Base-by-base conservation (phyloP, 106 monocot genomes). In the Dendrobium officinale region DNA sequence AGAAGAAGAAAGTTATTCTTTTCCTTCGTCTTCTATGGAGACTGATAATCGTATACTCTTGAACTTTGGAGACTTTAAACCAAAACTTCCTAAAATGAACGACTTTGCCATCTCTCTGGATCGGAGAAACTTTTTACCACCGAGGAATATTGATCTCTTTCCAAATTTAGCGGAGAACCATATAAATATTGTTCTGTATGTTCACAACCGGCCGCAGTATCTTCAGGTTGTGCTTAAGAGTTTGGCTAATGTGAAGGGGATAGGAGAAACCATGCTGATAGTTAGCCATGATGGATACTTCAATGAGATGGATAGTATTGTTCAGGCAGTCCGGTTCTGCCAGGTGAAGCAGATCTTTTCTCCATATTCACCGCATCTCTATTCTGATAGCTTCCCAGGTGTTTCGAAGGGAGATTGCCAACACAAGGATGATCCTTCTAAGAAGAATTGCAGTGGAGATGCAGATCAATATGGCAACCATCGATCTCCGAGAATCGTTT, bases 231-330 rank as follows among this genome's bases (percentile, higher is more conserved):
- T 95, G 13, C 80, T 95, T 4, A 59, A 79, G 31, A 99, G 91
- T 55, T 85, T 99, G 78, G 91, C 95, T 4, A 72, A 82, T 19
- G 92, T 93, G 27, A 85, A 93, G 59, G 98, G 95, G 29, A 99
- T 99, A 41, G 84, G 86, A 9, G 98, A 99, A 80, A 93, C 98
- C 7, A 59, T 95, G 85, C 88, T 99, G 67, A 83, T 99, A 17
- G 95, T 99, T 48, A 99, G 98, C 84, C 98, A 99, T 78, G 98
- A 99, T 49, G 98, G 98, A 9, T 99, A 86, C 82, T 95, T 91
- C 31, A 19, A 79, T 15, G 95, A 93, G 85, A 99, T 99, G 98
- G 98, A 99, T 81, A 80, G 55, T 45, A 93, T 95, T 66, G 85
- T 99, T 43, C 91, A 87, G 81, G 42, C 81, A 9, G 87, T 99